Evolutionary conservation across 768 basidiomycete species (phyloP), one percentile per base, ranked within the genome.

Genomic region (Termitomyces sp.): DNA sequence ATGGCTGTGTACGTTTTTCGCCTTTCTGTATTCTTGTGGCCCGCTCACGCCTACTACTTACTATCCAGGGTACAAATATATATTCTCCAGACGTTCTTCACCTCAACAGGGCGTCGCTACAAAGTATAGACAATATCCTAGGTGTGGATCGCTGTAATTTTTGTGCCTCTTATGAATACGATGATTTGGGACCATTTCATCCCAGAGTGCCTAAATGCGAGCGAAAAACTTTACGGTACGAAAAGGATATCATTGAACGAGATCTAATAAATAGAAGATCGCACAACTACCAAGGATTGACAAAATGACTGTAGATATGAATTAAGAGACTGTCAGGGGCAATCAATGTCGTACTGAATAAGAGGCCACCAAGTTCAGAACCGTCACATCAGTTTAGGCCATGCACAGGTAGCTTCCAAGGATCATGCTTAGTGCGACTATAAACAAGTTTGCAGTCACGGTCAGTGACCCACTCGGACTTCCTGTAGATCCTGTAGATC

Each of bases 31-130:
- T 29, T 14, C 55, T 51, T 37, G 57, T 48, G n/a, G 18, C 27
- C 10, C 16, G 18, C 7, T 39, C 16, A 61, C 22, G 34, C 9
- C 20, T 56, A 47, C 61, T 6, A 47, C 61, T 6, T 29, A 47
- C 61, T n/a, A 36, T 55, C 18, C 66, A 95, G 94, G 5, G 71
- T 90, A 58, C 94, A 98, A 74, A 90, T 96, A 13, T 96, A 94
- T 69, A 77, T 95, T 46, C 81, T 98, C 24, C 93, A 95, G 72
- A 95, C 92, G 20, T 98, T 96, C 85, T 98, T 98, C 75, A 94
- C 91, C n/a, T 85, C 88, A 71, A 94, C 93, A 8, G 92, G 92
- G 36, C 83, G 92, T 70, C 79, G 86, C 67, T 94, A 93, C 78
- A 92, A 92, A 76, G 91, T 92, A 67, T 93, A 85, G 59, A 49